Evolutionary conservation across 2,329 filamentous ascomycete species (phyloP), one percentile per base, ranked within the genome.

Genomic region (Aspergillus ustus): DNA sequence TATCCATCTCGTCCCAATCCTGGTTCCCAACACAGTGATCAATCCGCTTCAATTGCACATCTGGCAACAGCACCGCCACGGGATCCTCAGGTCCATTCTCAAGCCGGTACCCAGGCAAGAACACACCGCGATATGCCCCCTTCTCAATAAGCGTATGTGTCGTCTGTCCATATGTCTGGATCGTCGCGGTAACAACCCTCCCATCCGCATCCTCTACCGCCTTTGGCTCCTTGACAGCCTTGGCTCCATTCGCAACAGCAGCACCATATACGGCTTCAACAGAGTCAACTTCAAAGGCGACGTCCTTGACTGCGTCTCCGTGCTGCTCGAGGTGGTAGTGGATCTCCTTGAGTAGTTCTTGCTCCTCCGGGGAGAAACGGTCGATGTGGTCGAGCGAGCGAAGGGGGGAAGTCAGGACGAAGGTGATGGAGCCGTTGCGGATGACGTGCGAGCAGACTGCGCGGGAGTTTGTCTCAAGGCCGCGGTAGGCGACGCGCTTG

Each of bases 11-110:
- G 77, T 93, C 84, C 94, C 94, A 97, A 78, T 92, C 90, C 82
- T 97, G 93, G 83, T 98, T 97, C 67, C 94, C 94, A 69, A 98
- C 94, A 78, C 94, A 97, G 84, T 98, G 94, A 80, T 98, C 94
- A 79, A 98, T 93, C 68, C 87, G 87, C 64, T 85, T 84, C 58
- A 97, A 85, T 9, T 82, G 77, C 15, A 96, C 85, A 0, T 80
- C 70, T 0, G 93, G 92, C 22, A 92, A 80, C 55, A 77, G 69
- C 54, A 72, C 69, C 4, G 72, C 43, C 15, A 85, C 72, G 0
- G 83, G 80, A 66, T 88, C 85, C 25, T 70, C 66, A 22, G 63
- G 64, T 0, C 70, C 79, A 45, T 84, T 67, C 60, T 78, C 85
- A 7, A 85, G 77, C 49, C 88, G 86, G 82, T 90, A 98, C 8